These are phyloP conservation scores for Heimioporus sp. DNA, from an alignment of 768 basidiomycete species.

Conservation along the genomic window DNA sequence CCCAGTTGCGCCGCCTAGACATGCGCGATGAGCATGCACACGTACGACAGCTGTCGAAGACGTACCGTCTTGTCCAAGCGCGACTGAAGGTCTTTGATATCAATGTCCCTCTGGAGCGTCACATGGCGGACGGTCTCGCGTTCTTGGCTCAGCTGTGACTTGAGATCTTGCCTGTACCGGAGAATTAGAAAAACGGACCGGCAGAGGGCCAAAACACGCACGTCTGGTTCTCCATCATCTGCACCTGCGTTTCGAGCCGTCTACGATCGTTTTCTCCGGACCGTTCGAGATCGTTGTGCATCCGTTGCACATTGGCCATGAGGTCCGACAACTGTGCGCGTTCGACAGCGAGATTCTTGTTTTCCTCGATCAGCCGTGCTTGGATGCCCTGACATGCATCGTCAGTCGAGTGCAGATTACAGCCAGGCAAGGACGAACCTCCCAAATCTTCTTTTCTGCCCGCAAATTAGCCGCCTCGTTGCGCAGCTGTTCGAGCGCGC, in stretches of 20 bases:
- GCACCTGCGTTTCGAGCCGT: conserved; percentile 76
- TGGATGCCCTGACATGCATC: conserved; percentile 63
- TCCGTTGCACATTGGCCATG: conserved; percentile 85
- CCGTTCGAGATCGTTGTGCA: conserved; percentile 85
- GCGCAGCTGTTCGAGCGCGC: too few relatives aligned
- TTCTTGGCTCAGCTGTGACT: conserved; percentile 67
- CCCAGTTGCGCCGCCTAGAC: conserved; percentile 61
- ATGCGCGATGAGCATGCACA: too few relatives aligned
- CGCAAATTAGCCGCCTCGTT: too few relatives aligned
- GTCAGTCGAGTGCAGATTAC: background rate
- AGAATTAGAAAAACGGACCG: background rate
- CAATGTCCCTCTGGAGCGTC: conserved; percentile 79
- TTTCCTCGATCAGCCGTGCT: conserved; percentile 79
- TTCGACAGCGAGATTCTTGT: conserved; percentile 75
- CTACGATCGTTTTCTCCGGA: conserved; percentile 81
- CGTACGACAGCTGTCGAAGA: too few relatives aligned
- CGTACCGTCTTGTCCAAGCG: conserved; percentile 71
- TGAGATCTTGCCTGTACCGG: conserved; percentile 65
- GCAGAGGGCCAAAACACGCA: conserved; percentile 35
- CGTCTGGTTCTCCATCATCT: conserved; percentile 78
- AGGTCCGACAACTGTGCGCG: conserved; percentile 84
- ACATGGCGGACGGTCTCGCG: conserved; percentile 71
- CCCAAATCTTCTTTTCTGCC: conserved; percentile 92
- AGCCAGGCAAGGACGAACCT: conserved; percentile 48
- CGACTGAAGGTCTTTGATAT: conserved; percentile 69